These are phyloP conservation scores for Tylopilus subfusipes DNA, from an alignment of 768 basidiomycete species.

Conservation along the genomic window DNA sequence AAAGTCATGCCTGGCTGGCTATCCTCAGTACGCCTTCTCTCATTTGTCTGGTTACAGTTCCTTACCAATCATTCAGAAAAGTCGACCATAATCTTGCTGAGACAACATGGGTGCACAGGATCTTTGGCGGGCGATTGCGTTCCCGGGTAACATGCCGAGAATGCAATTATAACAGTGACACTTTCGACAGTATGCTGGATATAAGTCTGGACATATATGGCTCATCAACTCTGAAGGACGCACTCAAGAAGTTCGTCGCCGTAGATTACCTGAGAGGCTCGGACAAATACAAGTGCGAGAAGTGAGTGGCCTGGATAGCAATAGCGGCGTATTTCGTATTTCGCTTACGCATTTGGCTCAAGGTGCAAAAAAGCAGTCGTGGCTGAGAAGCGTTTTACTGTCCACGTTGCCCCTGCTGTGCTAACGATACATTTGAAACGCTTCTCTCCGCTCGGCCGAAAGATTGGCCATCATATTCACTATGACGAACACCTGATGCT, in stretches of 20 bases:
- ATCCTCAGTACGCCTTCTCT: slow-evolving; percentile 55
- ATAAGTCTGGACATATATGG: slow-evolving; percentile 86
- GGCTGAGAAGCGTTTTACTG: slow-evolving; percentile 86
- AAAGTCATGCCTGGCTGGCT: slow-evolving; percentile 71
- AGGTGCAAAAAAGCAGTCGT: slow-evolving; percentile 92
- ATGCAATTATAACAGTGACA: slow-evolving; percentile 89
- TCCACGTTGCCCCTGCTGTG: slow-evolving; percentile 83
- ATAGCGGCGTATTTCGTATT: background rate
- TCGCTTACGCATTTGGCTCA: slow-evolving; percentile 7
- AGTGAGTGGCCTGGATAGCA: slow-evolving; percentile 51
- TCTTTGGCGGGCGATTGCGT: slow-evolving; percentile 90
- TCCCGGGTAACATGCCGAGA: slow-evolving; percentile 84
- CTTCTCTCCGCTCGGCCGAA: slow-evolving; percentile 87
- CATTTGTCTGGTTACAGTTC: background rate
- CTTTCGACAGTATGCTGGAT: slow-evolving; percentile 93
- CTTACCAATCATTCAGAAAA: slow-evolving; percentile 47
- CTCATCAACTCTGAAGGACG: slow-evolving; percentile 59
- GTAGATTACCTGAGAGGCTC: slow-evolving; percentile 81
- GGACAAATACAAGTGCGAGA: slow-evolving; percentile 99
- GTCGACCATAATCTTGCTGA: slow-evolving; percentile 67
- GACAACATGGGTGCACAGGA: slow-evolving; percentile 90
- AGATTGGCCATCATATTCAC: slow-evolving; percentile 72
- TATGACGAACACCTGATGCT: slow-evolving; percentile 77
- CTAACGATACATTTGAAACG: slow-evolving; percentile 94
- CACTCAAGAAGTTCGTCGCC: slow-evolving; percentile 75